Conservation (phyloP, 1,139 yeast genomes). For the Pneumocystis carinii region DNA sequence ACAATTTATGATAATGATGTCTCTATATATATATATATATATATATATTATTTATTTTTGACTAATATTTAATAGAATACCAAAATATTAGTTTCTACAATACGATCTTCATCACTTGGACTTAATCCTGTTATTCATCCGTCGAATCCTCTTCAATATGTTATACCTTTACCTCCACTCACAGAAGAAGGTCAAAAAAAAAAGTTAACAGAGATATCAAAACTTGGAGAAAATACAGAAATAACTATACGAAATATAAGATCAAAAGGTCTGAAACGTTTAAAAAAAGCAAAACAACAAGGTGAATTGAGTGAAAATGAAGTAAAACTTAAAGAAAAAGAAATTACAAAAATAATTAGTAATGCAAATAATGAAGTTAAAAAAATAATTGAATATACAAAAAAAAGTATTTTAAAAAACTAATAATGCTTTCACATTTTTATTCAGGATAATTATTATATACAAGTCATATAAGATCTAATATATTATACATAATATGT, state of each 20-base stretch:
- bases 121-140: not conserved
- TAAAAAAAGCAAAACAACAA: not conserved
- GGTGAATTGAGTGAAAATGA: not conserved
- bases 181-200: not conserved
- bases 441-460: not conserved
- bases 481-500: not conserved
- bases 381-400: not conserved
- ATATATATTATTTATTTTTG: not conserved
- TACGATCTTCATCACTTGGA: not conserved
- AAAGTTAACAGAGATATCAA: not conserved
- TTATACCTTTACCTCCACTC: not conserved
- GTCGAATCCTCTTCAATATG: not conserved
- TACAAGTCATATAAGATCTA: not conserved
- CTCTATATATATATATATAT: no score
- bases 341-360: not conserved
- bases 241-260: not conserved
- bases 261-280: not conserved
- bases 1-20: not conserved
- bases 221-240: not conserved
- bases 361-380: not conserved
- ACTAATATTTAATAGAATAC: not conserved
- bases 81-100: not conserved
- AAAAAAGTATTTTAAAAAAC: not conserved
- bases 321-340: not conserved
- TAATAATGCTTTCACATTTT: not conserved